Conservation (phyloP, 2,329 filamentous ascomycete species). For the Dactylellina drechsleri region DNA sequence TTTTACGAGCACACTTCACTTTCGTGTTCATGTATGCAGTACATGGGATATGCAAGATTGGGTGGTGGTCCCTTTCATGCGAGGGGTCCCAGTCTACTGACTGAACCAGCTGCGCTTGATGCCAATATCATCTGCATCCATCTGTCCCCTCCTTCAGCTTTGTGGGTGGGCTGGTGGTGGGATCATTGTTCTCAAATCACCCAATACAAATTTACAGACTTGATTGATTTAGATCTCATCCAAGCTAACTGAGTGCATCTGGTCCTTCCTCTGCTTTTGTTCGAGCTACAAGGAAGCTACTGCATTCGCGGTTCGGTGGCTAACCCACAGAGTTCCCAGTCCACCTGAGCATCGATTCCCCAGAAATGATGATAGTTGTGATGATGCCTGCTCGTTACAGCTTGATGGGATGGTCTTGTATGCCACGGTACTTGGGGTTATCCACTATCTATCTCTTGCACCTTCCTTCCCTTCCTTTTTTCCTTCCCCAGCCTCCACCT, state of each 20-base stretch:
- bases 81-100: conserved; percentile 19
- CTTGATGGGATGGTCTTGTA: conserved; percentile 14
- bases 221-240: too few species aligned
- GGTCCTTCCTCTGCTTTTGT: too few species aligned
- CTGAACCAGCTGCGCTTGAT: conserved; percentile 3
- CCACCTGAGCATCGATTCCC: too few species aligned
- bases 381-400: not conserved
- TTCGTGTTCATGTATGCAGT: too few species aligned
- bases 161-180: conserved; percentile 17
- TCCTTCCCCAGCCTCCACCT: too few species aligned
- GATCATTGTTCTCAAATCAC: conserved; percentile 14
- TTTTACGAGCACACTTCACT: too few species aligned
- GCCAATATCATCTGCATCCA: conserved; percentile 18
- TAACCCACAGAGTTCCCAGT: not conserved
- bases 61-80: conserved; percentile 36
- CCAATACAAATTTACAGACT: too few species aligned
- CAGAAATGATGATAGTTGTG: too few species aligned
- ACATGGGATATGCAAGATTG: conserved; percentile 19
- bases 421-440: conserved; percentile 19
- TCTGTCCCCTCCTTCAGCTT: conserved; percentile 9
- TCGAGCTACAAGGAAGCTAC: too few species aligned
- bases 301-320: too few species aligned
- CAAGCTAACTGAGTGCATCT: too few species aligned
- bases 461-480: too few species aligned
- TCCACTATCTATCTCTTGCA: not conserved